Evolutionary conservation across 371 early-diverging fungal species (phyloP).

Genomic region (Blastocladiella emersonii): DNA sequence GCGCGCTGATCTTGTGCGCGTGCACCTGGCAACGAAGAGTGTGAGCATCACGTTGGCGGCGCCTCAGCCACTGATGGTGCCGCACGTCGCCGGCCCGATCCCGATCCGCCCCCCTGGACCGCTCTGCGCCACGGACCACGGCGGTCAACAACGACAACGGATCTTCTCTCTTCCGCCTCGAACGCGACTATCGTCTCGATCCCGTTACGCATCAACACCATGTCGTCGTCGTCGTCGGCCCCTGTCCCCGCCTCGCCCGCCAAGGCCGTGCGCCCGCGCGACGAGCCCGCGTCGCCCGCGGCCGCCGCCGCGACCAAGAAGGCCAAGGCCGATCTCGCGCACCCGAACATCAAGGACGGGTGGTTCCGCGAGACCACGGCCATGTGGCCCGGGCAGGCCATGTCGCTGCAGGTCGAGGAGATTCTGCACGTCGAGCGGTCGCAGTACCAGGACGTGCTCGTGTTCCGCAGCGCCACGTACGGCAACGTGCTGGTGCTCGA

Average conservation of each 20-base stretch:
- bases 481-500: constrained; percentile 94
- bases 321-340: constrained; percentile 35
- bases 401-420: constrained; percentile 84
- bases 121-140: too few relatives aligned
- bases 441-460: constrained; percentile 88
- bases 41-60: too few relatives aligned
- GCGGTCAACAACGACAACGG: too few relatives aligned
- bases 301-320: constrained; percentile 6
- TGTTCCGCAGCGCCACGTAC: constrained; percentile 82
- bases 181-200: too few relatives aligned
- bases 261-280: not conserved
- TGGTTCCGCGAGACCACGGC: constrained; percentile 90
- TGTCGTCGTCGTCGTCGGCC: too few relatives aligned
- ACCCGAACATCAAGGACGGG: constrained; percentile 79
- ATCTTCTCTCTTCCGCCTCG: too few relatives aligned
- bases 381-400: constrained; percentile 96
- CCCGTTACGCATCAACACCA: too few relatives aligned
- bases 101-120: too few relatives aligned
- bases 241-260: not conserved
- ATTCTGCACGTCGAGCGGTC: constrained; percentile 87
- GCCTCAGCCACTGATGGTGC: too few relatives aligned
- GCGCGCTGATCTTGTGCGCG: too few relatives aligned
- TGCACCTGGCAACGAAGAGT: too few relatives aligned
- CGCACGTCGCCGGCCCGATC: too few relatives aligned
- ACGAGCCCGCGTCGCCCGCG: not conserved